These are phyloP conservation scores for Lactarius deliciosus DNA, from an alignment of 768 basidiomycete genomes.

Conservation along the genomic window DNA sequence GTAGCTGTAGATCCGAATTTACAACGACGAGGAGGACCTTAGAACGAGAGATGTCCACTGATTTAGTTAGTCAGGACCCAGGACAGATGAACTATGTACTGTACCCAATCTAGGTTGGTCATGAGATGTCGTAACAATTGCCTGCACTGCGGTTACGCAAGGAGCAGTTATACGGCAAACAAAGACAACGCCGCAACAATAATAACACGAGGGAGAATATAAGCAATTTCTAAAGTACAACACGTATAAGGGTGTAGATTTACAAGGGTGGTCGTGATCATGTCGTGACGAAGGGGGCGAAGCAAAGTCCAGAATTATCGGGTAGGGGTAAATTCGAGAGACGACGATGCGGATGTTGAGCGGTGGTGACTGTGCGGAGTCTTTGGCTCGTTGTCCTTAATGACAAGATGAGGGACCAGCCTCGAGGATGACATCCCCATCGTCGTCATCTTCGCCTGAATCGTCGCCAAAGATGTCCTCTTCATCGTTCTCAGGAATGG, in stretches of 20 bases:
- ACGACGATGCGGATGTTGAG: constrained; percentile 9
- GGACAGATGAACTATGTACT: background rate
- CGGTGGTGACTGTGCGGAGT: constrained; percentile 11
- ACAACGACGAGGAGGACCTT: background rate
- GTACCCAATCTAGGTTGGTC: background rate
- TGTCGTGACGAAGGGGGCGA: background rate
- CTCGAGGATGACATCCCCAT: constrained; percentile 73
- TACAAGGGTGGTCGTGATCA: constrained; percentile 13
- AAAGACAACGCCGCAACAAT: background rate
- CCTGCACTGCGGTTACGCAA: background rate
- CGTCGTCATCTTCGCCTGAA: constrained; percentile 53
- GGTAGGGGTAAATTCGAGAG: background rate
- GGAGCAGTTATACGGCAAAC: background rate
- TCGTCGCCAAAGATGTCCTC: constrained; percentile 33
- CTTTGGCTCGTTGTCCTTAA: constrained; percentile 36
- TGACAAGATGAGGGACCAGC: constrained; percentile 63
- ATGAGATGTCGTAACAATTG: background rate
- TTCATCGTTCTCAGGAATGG: constrained; percentile 35
- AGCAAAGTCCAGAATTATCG: background rate
- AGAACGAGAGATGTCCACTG: background rate
- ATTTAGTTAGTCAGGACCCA: background rate
- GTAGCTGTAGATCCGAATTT: background rate
- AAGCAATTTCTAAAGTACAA: constrained; percentile 22
- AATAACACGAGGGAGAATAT: constrained; percentile 6
- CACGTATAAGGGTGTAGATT: constrained; percentile 5